Evolutionary conservation across 768 basidiomycete species (phyloP), one percentile per base, ranked within the genome.

Genomic region (Tubosaeta brunneosetosa): DNA sequence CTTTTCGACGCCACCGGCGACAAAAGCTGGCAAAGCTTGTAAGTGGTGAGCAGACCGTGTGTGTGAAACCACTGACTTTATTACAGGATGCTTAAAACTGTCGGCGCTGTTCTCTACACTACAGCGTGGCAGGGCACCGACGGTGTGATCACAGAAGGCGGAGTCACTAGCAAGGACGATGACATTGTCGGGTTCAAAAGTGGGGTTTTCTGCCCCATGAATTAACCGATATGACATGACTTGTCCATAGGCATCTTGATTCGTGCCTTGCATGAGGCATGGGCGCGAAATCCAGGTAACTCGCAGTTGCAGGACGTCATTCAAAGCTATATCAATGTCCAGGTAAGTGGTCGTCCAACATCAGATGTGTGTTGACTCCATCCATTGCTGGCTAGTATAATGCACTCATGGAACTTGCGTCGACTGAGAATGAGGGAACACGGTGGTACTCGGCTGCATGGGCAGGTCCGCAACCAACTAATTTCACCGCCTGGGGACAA

Each of bases 121-220:
- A 56, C 69, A 0, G 65, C 61, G 0, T 83, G 79, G 80, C 70
- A 80, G 59, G 76, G 75, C 10, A 56, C 59, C 16, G 69, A 81
- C 53, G 79, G 79, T 1, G 72, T 81, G 19, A 79, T 81, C 55
- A 80, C 76, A 12, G 80, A 82, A 61, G 79, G 77, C 19, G 65
- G 74, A 10, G 73, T 71, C 55, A 67, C 68, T 9, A 61, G 22
- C 22, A 22, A 22, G 22, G 22, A 55, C 6, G 56, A 78, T 50
- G 78, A 81, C 51, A 71, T 66, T 6, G 74, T 78, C 26, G 78
- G 78, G 7, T 81, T 81, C 65, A 82, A 81, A 69, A 73, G 80
- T 76, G 12, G 22, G 16, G 61, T 56, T 14, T 3, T 25, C 11
- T 13, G 10, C 27, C 12, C 6, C 17, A 2, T 41, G 7, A 22